Conservation (phyloP, 1,284 basidiomycete species). For the Sporisorium exsertum region DNA sequence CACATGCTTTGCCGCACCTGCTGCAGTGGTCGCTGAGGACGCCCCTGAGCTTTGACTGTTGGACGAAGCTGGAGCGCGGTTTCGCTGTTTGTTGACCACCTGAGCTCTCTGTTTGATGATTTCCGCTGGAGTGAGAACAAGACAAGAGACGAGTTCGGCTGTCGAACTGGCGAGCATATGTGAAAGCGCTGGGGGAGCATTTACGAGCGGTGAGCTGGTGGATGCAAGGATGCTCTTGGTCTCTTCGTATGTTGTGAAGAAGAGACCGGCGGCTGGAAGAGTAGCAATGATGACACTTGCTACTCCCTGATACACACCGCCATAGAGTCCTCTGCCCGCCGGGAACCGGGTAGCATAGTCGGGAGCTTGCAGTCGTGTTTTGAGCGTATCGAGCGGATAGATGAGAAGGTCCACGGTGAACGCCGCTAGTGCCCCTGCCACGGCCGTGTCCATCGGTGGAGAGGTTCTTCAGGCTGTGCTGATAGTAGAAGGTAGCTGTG, state of each 20-base stretch:
- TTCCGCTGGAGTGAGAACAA: conserved; percentile 60
- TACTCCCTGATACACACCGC: conserved; percentile 91
- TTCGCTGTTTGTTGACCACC: conserved; percentile 51
- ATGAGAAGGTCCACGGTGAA: conserved; percentile 81
- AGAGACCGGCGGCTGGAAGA: conserved; percentile 78
- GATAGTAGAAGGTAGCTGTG: no score
- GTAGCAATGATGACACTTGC: conserved; percentile 97
- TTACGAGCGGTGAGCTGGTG: conserved; percentile 35
- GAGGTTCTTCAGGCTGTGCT: no score
- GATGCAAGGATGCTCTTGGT: conserved; percentile 49
- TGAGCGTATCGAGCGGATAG: conserved; percentile 95
- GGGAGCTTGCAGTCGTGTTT: conserved; percentile 91
- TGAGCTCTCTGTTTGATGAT: conserved; percentile 63
- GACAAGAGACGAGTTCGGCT: conserved; percentile 60
- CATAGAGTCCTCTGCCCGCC: conserved; percentile 82
- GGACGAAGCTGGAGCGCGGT: not conserved
- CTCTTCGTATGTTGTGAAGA: conserved; percentile 62
- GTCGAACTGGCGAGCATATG: conserved; percentile 54
- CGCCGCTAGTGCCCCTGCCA: conserved; percentile 62
- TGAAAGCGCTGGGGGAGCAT: conserved; percentile 38
- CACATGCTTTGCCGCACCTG: conserved; percentile 29
- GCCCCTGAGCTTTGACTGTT: conserved; percentile 2
- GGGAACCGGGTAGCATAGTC: conserved; percentile 78
- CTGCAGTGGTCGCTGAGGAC: conserved; percentile 23
- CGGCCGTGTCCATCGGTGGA: conserved; percentile 56